Percentiles rank a stretch among this genome's conserved stretches.
Conservation (phyloP, 1,139 yeast species). For the Taphrina communis region DNA sequence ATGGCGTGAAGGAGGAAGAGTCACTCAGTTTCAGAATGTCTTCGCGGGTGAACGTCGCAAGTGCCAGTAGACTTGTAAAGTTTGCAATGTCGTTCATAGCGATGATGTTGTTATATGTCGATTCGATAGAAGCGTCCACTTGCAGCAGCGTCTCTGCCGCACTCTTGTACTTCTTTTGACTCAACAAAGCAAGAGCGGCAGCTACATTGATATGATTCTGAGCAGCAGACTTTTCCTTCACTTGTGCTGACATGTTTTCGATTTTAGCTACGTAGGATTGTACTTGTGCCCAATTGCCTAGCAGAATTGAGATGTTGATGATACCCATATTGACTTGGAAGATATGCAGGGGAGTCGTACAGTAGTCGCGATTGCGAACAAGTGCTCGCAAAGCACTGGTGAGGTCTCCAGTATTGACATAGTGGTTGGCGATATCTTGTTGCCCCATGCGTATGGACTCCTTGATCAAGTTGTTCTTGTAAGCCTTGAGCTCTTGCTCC, state of each 20-base stretch:
- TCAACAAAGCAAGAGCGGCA: conserved; percentile 17
- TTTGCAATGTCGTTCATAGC: conserved; percentile 45
- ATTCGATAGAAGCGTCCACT: conserved; percentile 23
- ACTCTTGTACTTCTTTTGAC: conserved; percentile 33
- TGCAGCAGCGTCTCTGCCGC: conserved; percentile 42
- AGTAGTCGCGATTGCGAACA: conserved; percentile 45
- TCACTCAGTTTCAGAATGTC: conserved; percentile 37
- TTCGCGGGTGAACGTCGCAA: conserved; percentile 44
- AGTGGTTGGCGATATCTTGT: conserved; percentile 45
- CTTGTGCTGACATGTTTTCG: conserved; percentile 36
- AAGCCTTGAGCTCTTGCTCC: conserved; percentile 46
- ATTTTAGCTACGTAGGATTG: conserved; percentile 42
- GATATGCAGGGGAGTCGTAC: conserved; percentile 46
- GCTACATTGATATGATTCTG: conserved; percentile 25
- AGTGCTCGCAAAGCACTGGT: conserved; percentile 43
- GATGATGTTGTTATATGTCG: conserved; percentile 41
- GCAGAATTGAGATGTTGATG: conserved; percentile 43
- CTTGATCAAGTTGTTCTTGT: conserved; percentile 46
- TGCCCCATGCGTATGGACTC: conserved; percentile 47
- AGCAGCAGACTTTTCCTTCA: neutral
- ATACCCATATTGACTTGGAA: conserved; percentile 43
- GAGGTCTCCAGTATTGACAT: conserved; percentile 44
- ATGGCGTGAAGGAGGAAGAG: conserved; percentile 39
- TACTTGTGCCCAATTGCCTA: conserved; percentile 44
- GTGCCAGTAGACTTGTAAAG: conserved; percentile 42